A percentile compares a stretch with the other conserved stretches of the same genome.
phyloP scores from a whole-genome alignment of 1,284 basidiomycete species.

The Leccinum insolens region DNA sequence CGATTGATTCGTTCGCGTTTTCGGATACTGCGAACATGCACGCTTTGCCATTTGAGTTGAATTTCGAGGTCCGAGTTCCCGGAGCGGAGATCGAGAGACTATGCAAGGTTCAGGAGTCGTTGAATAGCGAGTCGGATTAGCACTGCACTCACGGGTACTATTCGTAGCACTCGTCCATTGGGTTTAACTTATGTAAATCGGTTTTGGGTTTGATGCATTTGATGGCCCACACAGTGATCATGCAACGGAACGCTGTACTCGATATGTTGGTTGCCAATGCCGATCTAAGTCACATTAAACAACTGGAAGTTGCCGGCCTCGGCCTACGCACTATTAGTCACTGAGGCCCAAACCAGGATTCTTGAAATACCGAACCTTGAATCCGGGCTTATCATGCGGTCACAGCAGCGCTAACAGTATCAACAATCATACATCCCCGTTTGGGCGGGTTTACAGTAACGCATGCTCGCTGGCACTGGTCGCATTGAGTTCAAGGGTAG shows the following conservation, averaged over 20 bases:
- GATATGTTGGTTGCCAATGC: background rate
- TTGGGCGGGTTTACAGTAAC: background rate
- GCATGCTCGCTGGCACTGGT: background rate
- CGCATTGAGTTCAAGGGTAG: too few relatives aligned
- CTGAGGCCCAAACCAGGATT: background rate
- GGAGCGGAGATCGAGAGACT: conserved; percentile 11
- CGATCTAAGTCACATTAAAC: background rate
- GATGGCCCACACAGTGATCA: background rate
- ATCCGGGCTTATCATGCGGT: background rate
- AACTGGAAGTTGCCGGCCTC: too few relatives aligned
- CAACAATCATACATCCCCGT: background rate
- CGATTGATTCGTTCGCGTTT: conserved; percentile 28
- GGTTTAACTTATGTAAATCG: background rate
- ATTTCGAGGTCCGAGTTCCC: conserved; percentile 16
- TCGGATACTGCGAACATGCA: conserved; percentile 17
- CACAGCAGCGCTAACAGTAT: too few relatives aligned
- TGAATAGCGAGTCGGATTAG: background rate
- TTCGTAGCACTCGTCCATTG: background rate
- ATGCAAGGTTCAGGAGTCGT: conserved; percentile 8
- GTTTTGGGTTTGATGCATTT: background rate
- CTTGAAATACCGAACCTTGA: background rate
- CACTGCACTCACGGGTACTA: background rate
- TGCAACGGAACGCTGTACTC: background rate
- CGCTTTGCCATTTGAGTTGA: conserved; percentile 19
- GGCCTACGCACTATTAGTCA: too few relatives aligned